Evolutionary conservation across 306 rosid species (phyloP), one percentile per base, ranked within the genome.

Genomic region (Cicer judaicum): DNA sequence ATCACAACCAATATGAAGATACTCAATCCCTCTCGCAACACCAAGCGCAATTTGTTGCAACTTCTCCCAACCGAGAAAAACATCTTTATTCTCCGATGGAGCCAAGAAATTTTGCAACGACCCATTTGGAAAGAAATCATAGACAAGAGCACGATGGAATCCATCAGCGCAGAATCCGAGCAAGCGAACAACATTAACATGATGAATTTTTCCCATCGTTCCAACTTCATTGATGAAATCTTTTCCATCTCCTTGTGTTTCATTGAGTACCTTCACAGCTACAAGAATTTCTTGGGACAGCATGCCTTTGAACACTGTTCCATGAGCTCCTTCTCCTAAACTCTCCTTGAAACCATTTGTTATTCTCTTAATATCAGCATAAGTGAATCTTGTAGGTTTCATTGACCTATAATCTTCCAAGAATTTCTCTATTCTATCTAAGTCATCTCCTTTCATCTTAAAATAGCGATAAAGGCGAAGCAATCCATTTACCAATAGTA

Each of bases 141-240:
- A 81, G 2, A 81, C 74, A 62, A 81, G 64, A 7, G 81, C 81
- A 4, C 70, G 70, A 5, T 19, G 64, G 34, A 52, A 75, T 42
- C 80, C 78, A 7, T 80, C 80, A 0, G 84, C 80, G 5, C 84
- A 80, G 5, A 34, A 80, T 16, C 80, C 84, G 8, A 80, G 74
- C 60, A 84, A 39, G n/a, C 85, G 83, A 68, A 68, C 78, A 21
- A 85, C 69, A 64, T 85, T 78, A n/a, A 85, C 78, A 15, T 85
- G 84, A 34, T 85, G 86, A n/a, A 85, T 85, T 64, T 38, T 69
- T 2, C 84, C 84, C 15, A 82, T 76, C 2, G 60, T 68, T 14
- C 86, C 68, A 8, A 85, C 84, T 64, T 85, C 86, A 39, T 83
- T 86, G 1, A 86, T 82, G 50, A 86, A 86, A 50, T 80, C 89